These are phyloP conservation scores for Hyphodiscus hymeniophilus DNA, from an alignment of 495 filamentous ascomycete species.

Conservation along the genomic window DNA sequence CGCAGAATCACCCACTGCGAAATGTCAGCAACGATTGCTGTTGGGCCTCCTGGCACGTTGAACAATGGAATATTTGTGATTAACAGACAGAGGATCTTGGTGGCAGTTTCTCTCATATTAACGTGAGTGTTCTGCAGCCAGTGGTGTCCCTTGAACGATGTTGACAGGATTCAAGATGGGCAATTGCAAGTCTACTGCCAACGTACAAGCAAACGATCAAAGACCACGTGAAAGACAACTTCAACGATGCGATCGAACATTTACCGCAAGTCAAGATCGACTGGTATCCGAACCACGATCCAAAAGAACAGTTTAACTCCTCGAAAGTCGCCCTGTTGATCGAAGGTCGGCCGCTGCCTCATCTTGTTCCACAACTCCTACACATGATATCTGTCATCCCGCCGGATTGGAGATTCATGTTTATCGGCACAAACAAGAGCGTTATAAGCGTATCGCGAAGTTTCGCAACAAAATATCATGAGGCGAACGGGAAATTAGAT, in stretches of 20 bases:
- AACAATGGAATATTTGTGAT: conserved; percentile 20
- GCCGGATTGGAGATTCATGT: conserved; percentile 42
- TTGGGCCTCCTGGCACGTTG: conserved; percentile 7
- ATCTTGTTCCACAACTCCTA: conserved; percentile 36
- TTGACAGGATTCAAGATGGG: conserved; percentile 28
- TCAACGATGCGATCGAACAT: conserved; percentile 30
- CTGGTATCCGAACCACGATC: conserved; percentile 28
- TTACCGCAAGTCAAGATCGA: conserved; percentile 34
- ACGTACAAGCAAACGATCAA: conserved; percentile 31
- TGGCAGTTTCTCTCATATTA: conserved; percentile 23
- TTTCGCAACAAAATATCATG: conserved; percentile 34
- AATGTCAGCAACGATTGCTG: background rate
- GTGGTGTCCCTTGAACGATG: background rate
- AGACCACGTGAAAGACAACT: conserved; percentile 24
- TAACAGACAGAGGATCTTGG: conserved; percentile 22
- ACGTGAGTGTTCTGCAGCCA: conserved; percentile 20
- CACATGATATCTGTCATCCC: conserved; percentile 44
- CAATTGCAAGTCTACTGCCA: conserved; percentile 30
- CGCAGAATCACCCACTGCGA: background rate
- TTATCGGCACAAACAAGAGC: conserved; percentile 36
- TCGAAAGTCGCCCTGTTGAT: conserved; percentile 43
- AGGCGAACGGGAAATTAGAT: conserved; percentile 38
- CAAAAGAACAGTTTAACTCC: conserved; percentile 32
- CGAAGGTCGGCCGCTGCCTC: conserved; percentile 35
- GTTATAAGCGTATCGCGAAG: conserved; percentile 30